These are phyloP conservation scores for Macrolepiota dolichaula DNA, from an alignment of 768 basidiomycete species.

Conservation along the genomic window DNA sequence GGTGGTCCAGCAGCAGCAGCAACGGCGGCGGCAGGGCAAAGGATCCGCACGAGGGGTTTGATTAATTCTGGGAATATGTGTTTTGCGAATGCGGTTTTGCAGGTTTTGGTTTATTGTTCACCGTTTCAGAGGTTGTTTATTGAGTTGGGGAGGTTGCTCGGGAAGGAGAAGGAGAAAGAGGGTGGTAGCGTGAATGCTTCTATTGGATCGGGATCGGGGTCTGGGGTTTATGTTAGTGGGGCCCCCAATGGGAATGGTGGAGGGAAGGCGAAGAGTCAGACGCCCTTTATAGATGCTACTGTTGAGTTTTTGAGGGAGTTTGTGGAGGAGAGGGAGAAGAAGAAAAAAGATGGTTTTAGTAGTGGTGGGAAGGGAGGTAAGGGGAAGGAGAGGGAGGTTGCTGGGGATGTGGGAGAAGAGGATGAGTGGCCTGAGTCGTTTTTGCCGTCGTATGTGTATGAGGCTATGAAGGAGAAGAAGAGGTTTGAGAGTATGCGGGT, in stretches of 20 bases:
- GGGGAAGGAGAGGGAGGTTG: constrained; percentile 22
- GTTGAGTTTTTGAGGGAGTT: constrained; percentile 82
- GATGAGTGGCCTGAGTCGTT: constrained; percentile 67
- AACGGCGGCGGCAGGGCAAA: constrained; percentile 10
- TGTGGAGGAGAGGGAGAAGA: constrained; percentile 23
- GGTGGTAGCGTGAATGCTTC: background rate
- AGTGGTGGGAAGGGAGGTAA: constrained; percentile 22
- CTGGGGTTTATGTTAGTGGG: background rate
- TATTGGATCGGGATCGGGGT: too few species aligned
- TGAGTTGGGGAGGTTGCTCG: constrained; percentile 59
- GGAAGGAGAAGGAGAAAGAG: constrained; percentile 11
- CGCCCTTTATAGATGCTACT: constrained; percentile 66
- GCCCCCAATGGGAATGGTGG: constrained; percentile 13
- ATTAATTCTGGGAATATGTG: constrained; percentile 97
- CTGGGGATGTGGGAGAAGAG: constrained; percentile 30
- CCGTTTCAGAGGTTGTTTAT: constrained; percentile 80
- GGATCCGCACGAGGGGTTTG: constrained; percentile 72
- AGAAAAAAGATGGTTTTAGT: constrained; percentile 20
- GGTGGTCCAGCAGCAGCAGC: background rate
- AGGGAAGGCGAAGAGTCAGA: constrained; percentile 25
- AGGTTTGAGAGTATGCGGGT: constrained; percentile 92
- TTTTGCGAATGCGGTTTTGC: constrained; percentile 93
- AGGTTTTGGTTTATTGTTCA: constrained; percentile 85
- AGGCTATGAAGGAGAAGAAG: constrained; percentile 91
- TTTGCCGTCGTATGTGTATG: constrained; percentile 83